Percentiles rank a stretch among this genome's conserved stretches.
Evolutionary conservation across 2,329 filamentous ascomycete species (phyloP).

Genomic region (Leptographium radiaticola): DNA sequence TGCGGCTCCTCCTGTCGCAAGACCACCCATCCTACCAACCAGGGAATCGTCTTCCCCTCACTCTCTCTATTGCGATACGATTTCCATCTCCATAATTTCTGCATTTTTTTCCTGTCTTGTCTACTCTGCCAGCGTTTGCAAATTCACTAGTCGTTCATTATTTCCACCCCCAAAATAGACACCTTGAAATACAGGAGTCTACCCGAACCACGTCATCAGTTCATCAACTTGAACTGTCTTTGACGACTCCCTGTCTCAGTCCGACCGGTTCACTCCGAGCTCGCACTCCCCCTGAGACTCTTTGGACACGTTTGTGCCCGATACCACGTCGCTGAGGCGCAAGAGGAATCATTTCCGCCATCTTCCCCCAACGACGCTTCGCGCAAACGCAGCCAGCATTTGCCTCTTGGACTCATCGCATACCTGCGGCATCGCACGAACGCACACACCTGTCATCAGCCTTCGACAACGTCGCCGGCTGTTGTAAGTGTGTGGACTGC

Average conservation of each 20-base stretch:
- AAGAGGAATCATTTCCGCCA: neutral
- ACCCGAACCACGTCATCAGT: neutral
- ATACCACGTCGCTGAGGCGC: too few relatives aligned
- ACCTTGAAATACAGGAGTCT: neutral
- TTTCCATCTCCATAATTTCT: neutral
- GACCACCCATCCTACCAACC: neutral
- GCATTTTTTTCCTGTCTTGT: neutral
- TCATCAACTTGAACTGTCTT: neutral
- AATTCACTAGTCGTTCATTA: neutral
- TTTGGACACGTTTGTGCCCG: neutral
- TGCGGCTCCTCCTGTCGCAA: slow-evolving; percentile 2
- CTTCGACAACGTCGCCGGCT: slow-evolving; percentile 12
- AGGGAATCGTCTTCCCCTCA: neutral
- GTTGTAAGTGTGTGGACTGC: slow-evolving; percentile 12
- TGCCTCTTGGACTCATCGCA: neutral
- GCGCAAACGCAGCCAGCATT: neutral
- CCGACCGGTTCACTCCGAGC: slow-evolving; percentile 9
- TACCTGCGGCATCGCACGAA: neutral
- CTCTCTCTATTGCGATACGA: neutral
- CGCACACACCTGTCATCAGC: slow-evolving; percentile 12
- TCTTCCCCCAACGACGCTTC: neutral
- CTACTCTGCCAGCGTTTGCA: slow-evolving; percentile 1
- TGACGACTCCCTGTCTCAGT: neutral
- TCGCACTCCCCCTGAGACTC: neutral
- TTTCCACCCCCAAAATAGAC: neutral